Percentiles rank a stretch among this genome's conserved stretches.
These are phyloP conservation scores for Melaleuca quinquenervia DNA, from an alignment of 345 rosid genomes.

Conservation along the genomic window DNA sequence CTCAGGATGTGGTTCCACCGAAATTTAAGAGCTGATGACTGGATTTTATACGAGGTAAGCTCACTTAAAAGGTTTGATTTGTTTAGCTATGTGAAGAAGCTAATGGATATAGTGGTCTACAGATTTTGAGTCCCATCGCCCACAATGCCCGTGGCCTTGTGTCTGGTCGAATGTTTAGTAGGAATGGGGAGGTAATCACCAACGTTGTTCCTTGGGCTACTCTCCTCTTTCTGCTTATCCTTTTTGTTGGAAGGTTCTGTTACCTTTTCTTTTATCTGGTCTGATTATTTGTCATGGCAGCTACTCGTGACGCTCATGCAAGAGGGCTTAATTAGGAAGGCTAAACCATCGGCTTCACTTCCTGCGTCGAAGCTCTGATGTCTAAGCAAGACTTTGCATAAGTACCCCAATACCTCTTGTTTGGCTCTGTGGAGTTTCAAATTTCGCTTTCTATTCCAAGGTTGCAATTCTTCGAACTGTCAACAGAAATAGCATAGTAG, in stretches of 20 bases:
- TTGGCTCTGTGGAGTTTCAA: neutral
- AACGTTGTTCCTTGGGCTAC: neutral
- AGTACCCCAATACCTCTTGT: neutral
- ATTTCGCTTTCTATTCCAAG: neutral
- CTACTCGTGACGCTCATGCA: constrained; percentile 62
- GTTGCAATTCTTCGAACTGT: neutral
- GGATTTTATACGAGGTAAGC: constrained; percentile 77
- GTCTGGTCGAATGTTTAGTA: constrained; percentile 58
- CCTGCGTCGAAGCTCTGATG: constrained; percentile 59
- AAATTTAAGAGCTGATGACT: constrained; percentile 79
- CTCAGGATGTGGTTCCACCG: constrained; percentile 93
- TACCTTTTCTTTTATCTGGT: neutral
- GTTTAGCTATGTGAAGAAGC: neutral
- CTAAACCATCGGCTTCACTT: constrained; percentile 18
- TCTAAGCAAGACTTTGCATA: neutral
- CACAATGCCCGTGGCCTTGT: constrained; percentile 64
- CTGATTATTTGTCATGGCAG: constrained; percentile 22
- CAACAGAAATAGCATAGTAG: neutral
- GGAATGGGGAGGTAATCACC: constrained; percentile 66
- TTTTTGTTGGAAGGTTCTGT: neutral
- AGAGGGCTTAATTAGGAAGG: constrained; percentile 69
- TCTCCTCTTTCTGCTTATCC: neutral
- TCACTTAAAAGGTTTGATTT: neutral
- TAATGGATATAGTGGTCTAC: neutral
- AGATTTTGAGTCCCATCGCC: constrained; percentile 66